Evolutionary conservation across 352 stramenopile genomes (phyloP).

Genomic region (Peronospora farinosa): DNA sequence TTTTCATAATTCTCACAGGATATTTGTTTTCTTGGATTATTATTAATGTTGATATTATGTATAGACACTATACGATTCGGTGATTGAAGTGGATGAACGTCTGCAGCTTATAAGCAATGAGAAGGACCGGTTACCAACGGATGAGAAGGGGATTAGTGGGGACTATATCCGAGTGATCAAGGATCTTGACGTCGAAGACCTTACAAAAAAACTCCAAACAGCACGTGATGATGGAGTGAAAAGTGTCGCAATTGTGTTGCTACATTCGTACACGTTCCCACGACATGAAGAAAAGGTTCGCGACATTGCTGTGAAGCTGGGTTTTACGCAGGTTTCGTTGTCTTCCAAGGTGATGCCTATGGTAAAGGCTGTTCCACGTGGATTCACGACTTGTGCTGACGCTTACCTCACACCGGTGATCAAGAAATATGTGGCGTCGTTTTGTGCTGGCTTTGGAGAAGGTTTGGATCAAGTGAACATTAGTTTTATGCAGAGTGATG

Average conservation of each 20-base stretch:
- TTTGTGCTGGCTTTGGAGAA: constrained; percentile 93
- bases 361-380: constrained; percentile 95
- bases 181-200: constrained; percentile 63
- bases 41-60: neutral
- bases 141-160: constrained; percentile 81
- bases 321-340: constrained; percentile 91
- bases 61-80: constrained; percentile 93
- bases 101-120: constrained; percentile 88
- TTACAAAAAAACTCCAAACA: constrained; percentile 79
- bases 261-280: constrained; percentile 94
- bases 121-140: constrained; percentile 40
- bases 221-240: constrained; percentile 84
- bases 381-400: constrained; percentile 95
- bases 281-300: constrained; percentile 90
- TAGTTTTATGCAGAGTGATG: constrained; percentile 98
- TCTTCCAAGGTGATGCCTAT: constrained; percentile 95
- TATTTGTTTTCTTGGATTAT: neutral
- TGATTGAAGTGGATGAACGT: constrained; percentile 96
- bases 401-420: constrained; percentile 98
- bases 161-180: constrained; percentile 86
- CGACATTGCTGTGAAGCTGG: constrained; percentile 85
- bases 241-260: constrained; percentile 92
- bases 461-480: constrained; percentile 89
- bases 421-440: constrained; percentile 94
- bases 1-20: neutral